A percentile compares a stretch with the other conserved stretches of the same genome.
phyloP scores from a whole-genome alignment of 2,329 filamentous ascomycete species.

The Ophiosphaerella korrae region DNA sequence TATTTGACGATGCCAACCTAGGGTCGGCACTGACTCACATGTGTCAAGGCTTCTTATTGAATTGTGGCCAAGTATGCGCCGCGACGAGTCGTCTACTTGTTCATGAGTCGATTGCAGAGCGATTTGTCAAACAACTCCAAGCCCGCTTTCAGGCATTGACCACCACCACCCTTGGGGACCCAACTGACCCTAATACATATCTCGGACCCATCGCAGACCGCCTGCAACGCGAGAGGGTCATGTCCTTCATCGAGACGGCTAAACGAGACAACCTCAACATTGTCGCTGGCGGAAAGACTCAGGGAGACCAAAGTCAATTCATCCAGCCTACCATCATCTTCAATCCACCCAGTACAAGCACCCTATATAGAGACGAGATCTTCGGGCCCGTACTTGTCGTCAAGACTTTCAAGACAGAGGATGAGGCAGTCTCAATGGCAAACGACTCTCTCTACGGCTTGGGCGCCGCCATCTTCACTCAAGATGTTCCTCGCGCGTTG shows the following conservation, averaged over 20 bases:
- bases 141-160: background rate
- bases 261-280: background rate
- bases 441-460: slow-evolving; percentile 6
- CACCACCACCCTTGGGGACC: background rate
- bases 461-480: background rate
- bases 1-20: slow-evolving; percentile 51
- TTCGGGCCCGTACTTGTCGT: slow-evolving; percentile 28
- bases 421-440: slow-evolving; percentile 1
- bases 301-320: slow-evolving; percentile 7
- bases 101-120: background rate
- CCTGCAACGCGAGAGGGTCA: background rate
- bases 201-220: background rate
- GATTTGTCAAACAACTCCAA: background rate
- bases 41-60: background rate
- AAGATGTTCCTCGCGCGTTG: slow-evolving; percentile 1
- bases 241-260: background rate
- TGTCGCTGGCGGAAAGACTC: background rate
- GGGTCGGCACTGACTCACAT: slow-evolving; percentile 26
- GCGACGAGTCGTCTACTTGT: background rate
- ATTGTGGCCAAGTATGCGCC: background rate
- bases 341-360: slow-evolving; percentile 14
- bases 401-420: slow-evolving; percentile 25
- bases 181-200: background rate
- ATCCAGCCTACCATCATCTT: slow-evolving; percentile 29
- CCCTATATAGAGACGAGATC: slow-evolving; percentile 22